Evolutionary conservation across 306 rosid species (phyloP).

Genomic region (Castanea sativa): DNA sequence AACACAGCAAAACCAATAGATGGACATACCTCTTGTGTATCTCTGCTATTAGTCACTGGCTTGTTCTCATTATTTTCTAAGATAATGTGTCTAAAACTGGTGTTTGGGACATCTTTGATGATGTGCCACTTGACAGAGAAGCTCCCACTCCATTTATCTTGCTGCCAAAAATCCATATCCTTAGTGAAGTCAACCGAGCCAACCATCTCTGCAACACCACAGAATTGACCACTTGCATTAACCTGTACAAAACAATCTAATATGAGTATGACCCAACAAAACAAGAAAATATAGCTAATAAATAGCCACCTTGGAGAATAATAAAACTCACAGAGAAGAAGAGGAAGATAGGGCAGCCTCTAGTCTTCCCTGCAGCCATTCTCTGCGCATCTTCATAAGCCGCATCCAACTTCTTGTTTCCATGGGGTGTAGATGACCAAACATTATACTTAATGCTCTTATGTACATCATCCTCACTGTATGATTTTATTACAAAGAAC

Average conservation of each 20-base stretch:
- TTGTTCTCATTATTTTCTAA: conserved; percentile 91
- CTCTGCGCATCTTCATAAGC: conserved; percentile 78
- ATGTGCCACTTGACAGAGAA: conserved; percentile 95
- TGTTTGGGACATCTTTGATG: conserved; percentile 78
- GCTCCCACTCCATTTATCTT: conserved; percentile 97
- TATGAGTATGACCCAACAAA: conserved; percentile 5
- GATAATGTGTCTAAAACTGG: conserved; percentile 78
- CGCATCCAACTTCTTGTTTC: conserved; percentile 75
- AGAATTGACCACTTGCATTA: conserved; percentile 93
- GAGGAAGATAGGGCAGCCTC: conserved; percentile 73
- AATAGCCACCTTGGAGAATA: not conserved
- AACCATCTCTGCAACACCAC: conserved; percentile 87
- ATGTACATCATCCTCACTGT: conserved; percentile 98
- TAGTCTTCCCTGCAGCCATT: conserved; percentile 53
- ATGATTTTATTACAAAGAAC: conserved; percentile 87
- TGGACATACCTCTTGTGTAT: conserved; percentile 78
- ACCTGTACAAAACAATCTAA: conserved; percentile 46
- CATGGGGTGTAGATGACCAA: conserved; percentile 97
- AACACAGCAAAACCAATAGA: conserved; percentile 1
- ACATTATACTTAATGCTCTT: conserved; percentile 92
- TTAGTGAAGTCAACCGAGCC: conserved; percentile 73
- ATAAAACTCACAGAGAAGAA: conserved; percentile 70
- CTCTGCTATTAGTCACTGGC: conserved; percentile 98
- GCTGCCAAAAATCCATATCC: conserved; percentile 99
- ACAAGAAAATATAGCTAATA: not conserved